These are phyloP conservation scores for Pestalotiopsis sp. DNA, from an alignment of 2,329 filamentous ascomycete species.

Conservation along the genomic window DNA sequence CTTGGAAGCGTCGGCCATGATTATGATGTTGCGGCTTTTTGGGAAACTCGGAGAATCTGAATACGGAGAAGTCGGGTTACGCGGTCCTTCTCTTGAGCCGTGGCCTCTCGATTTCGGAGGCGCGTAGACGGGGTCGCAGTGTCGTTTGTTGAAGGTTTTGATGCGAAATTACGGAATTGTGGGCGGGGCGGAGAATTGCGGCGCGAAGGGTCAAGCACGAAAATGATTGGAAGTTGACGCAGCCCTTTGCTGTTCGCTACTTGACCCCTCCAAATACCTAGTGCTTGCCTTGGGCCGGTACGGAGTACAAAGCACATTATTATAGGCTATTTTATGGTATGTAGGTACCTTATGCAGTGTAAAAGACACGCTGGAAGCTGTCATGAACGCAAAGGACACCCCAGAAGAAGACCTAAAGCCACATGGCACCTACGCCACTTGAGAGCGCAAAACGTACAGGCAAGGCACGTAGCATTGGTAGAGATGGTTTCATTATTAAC, in stretches of 20 bases:
- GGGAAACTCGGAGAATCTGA: background rate
- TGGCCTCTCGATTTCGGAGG: background rate
- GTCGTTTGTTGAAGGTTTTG: slow-evolving; percentile 11
- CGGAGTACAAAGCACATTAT: too few relatives aligned
- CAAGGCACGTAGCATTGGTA: too few relatives aligned
- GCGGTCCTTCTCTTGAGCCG: slow-evolving; percentile 7
- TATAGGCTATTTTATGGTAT: too few relatives aligned
- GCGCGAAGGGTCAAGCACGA: background rate
- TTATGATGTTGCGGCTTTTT: slow-evolving; percentile 30
- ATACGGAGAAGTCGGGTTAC: background rate
- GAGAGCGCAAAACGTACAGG: too few relatives aligned
- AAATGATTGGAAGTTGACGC: background rate
- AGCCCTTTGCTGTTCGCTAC: background rate
- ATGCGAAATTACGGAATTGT: slow-evolving; percentile 12
- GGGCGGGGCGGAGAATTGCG: slow-evolving; percentile 10
- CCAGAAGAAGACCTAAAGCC: too few relatives aligned
- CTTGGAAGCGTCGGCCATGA: slow-evolving; percentile 61
- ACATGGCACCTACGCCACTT: too few relatives aligned
- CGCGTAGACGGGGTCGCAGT: background rate
- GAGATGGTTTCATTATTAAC: too few relatives aligned
- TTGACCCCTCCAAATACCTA: background rate
- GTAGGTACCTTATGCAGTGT: too few relatives aligned
- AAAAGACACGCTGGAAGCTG: too few relatives aligned
- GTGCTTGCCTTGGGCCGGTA: too few relatives aligned
- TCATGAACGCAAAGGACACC: too few relatives aligned